phyloP scores from a whole-genome alignment of 768 basidiomycete species.

The Neoboletus brunneissimus region DNA sequence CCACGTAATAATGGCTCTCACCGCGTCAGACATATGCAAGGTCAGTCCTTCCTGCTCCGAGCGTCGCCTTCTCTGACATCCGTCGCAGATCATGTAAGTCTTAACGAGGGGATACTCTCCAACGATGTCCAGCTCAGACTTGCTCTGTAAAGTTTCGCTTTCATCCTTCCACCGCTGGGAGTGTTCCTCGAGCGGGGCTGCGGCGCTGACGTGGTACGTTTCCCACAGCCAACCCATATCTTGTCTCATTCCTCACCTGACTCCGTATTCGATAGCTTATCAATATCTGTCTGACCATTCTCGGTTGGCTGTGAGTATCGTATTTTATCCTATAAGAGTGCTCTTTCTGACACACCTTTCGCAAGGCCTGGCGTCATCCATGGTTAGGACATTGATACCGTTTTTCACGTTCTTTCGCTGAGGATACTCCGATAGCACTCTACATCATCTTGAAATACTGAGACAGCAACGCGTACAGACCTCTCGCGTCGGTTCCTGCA shows the following conservation, averaged over 20 bases:
- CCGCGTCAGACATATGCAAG: slow-evolving; percentile 75
- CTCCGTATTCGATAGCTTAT: slow-evolving; percentile 41
- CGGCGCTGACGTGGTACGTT: slow-evolving; percentile 65
- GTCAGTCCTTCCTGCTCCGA: slow-evolving; percentile 33
- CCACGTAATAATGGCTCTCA: slow-evolving; percentile 61
- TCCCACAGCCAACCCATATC: not conserved
- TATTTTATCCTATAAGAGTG: not conserved
- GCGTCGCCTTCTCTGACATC: not conserved
- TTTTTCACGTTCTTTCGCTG: slow-evolving; percentile 5
- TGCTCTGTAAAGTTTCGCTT: slow-evolving; percentile 47
- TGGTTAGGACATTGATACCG: slow-evolving; percentile 33
- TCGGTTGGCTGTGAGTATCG: slow-evolving; percentile 70
- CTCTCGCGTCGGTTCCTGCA: too few species aligned
- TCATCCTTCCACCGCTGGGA: slow-evolving; percentile 78
- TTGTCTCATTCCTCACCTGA: not conserved
- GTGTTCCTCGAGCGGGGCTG: slow-evolving; percentile 91
- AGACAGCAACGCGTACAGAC: not conserved
- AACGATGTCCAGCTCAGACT: slow-evolving; percentile 14
- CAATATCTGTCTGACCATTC: slow-evolving; percentile 75
- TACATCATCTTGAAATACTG: slow-evolving; percentile 81
- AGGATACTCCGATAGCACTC: slow-evolving; percentile 46
- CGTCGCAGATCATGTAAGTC: slow-evolving; percentile 44
- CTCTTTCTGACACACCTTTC: slow-evolving; percentile 10
- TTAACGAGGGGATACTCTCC: not conserved
- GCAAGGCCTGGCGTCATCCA: slow-evolving; percentile 76